Conservation (phyloP, 768 basidiomycete genomes). For the Goffeauzyma gilvescens region DNA sequence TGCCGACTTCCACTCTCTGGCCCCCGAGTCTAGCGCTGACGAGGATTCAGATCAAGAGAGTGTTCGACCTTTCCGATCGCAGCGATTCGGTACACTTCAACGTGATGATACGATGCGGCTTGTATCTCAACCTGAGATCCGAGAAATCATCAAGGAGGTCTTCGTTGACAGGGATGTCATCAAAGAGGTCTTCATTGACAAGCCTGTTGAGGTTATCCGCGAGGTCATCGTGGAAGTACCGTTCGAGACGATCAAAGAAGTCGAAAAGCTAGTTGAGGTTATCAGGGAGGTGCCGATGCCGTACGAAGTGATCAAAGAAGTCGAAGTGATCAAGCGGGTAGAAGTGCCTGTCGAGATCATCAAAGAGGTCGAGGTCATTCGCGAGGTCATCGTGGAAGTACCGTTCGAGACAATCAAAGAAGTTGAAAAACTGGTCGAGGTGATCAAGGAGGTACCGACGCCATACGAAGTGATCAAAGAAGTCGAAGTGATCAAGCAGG, state of each 20-base stretch:
- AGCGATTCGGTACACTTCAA: too few relatives aligned
- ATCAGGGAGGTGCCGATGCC: too few relatives aligned
- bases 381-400: slow-evolving; percentile 12
- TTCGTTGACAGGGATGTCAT: too few relatives aligned
- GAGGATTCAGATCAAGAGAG: slow-evolving; percentile 18
- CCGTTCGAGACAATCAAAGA: slow-evolving; percentile 13
- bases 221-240: slow-evolving; percentile 13
- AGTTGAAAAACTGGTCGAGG: slow-evolving; percentile 16
- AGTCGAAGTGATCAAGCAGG: slow-evolving; percentile 13
- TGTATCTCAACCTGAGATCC: too few relatives aligned
- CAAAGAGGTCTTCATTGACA: too few relatives aligned
- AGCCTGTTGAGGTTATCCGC: slow-evolving; percentile 10
- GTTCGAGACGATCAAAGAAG: slow-evolving; percentile 10
- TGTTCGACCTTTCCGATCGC: too few relatives aligned
- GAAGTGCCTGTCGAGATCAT: slow-evolving; percentile 21
- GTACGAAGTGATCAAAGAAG: too few relatives aligned
- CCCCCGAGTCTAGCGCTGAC: slow-evolving; percentile 25
- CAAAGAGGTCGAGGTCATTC: slow-evolving; percentile 13
- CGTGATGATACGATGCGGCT: too few relatives aligned
- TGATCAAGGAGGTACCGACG: slow-evolving; percentile 4
- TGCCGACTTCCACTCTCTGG: slow-evolving; percentile 26
- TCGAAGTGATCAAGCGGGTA: too few relatives aligned
- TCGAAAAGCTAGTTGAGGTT: slow-evolving; percentile 14
- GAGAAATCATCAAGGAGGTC: too few relatives aligned
- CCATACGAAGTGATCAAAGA: too few relatives aligned